A percentile compares a stretch with the other conserved stretches of the same genome.
Conservation (phyloP, 2,329 filamentous ascomycete genomes). For the Aspergillus novofumigatus region DNA sequence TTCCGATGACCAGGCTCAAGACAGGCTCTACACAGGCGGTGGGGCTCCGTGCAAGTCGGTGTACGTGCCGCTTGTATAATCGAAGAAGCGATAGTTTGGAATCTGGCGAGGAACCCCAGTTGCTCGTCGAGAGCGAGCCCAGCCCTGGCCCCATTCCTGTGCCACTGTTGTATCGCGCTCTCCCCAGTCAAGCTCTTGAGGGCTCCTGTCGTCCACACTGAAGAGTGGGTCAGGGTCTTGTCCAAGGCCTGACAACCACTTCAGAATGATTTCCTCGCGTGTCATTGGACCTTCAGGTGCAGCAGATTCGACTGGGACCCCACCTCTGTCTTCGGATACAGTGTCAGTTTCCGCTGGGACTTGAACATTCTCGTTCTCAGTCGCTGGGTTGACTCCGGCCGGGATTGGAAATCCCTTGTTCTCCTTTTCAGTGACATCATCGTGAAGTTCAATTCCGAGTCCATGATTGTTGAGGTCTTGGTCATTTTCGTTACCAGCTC, state of each 20-base stretch:
- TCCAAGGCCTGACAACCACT: background rate
- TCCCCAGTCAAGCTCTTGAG: background rate
- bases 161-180: background rate
- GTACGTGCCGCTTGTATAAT: background rate
- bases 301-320: background rate
- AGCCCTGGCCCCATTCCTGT: too few relatives aligned
- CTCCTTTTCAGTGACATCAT: background rate
- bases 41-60: background rate
- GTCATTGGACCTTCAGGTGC: background rate
- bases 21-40: background rate
- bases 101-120: too few relatives aligned
- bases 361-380: background rate
- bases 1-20: background rate
- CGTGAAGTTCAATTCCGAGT: background rate
- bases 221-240: background rate
- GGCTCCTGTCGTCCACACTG: background rate
- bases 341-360: background rate
- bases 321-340: background rate
- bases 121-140: too few relatives aligned
- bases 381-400: background rate
- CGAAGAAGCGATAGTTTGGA: too few relatives aligned
- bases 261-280: background rate
- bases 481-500: background rate
- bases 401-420: background rate
- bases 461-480: background rate